Percentiles rank a stretch among this genome's conserved stretches.
phyloP scores from a whole-genome alignment of 345 rosid genomes.

The Dipteronia dyeriana region DNA sequence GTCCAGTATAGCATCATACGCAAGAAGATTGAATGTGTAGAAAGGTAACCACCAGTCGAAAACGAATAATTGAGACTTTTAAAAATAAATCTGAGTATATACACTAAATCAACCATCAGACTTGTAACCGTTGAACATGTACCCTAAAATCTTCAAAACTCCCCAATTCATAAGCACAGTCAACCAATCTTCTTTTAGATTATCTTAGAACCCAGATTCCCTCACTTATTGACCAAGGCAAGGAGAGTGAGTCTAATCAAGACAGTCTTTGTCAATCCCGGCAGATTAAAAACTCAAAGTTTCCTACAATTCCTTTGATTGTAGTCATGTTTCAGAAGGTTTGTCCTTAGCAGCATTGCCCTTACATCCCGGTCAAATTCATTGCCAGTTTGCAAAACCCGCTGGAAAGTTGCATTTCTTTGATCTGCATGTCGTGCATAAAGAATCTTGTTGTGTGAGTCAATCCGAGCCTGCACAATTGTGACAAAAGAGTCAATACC shows the following conservation, averaged over 20 bases:
- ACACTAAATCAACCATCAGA: slow-evolving; percentile 28
- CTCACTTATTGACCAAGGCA: not conserved
- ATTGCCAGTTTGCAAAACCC: slow-evolving; percentile 86
- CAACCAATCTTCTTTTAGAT: slow-evolving; percentile 14
- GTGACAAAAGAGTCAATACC: not conserved
- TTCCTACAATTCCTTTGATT: slow-evolving; percentile 63
- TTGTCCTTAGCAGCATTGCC: slow-evolving; percentile 86
- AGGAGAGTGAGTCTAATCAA: slow-evolving; percentile 1
- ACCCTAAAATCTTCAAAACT: slow-evolving; percentile 25
- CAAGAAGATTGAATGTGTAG: not conserved
- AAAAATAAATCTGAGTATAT: slow-evolving; percentile 30
- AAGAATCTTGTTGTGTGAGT: slow-evolving; percentile 95
- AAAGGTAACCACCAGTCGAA: not conserved
- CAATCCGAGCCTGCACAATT: slow-evolving; percentile 84
- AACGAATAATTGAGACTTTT: slow-evolving; percentile 9
- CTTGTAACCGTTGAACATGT: not conserved
- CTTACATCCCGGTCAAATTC: slow-evolving; percentile 90
- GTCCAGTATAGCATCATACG: not conserved
- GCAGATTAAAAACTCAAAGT: slow-evolving; percentile 37
- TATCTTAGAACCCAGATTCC: slow-evolving; percentile 6
- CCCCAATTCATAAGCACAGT: slow-evolving; percentile 15
- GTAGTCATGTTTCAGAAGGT: slow-evolving; percentile 82
- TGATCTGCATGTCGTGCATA: slow-evolving; percentile 98
- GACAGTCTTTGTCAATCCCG: slow-evolving; percentile 13
- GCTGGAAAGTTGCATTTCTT: slow-evolving; percentile 91